phyloP scores from a whole-genome alignment of 192 early-diverging fungal genomes.

The Mortierella hygrophila region DNA sequence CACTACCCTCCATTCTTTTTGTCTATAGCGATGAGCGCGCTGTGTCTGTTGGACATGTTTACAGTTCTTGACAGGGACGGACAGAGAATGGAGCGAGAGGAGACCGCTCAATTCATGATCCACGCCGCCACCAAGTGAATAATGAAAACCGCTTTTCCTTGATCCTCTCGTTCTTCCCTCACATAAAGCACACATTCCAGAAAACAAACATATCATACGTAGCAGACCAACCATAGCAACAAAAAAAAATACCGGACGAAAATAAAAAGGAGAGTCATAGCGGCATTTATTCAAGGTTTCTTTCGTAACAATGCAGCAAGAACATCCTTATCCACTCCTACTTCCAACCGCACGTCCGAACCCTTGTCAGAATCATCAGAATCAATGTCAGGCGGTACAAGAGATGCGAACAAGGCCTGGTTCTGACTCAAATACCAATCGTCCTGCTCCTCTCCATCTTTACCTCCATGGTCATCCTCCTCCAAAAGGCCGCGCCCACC shows the following conservation, averaged over 20 bases:
- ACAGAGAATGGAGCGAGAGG: neutral
- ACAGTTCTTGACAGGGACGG: neutral
- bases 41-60: neutral
- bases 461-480: neutral
- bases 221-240: neutral
- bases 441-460: neutral
- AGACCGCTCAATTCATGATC: neutral
- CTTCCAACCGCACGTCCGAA: neutral
- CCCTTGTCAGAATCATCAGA: neutral
- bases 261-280: neutral
- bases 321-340: neutral
- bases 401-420: constrained; percentile 33
- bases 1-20: no score
- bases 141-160: no score
- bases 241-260: neutral
- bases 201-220: neutral
- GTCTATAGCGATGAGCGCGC: neutral
- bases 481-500: constrained; percentile 31
- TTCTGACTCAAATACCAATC: constrained; percentile 41
- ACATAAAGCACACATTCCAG: neutral
- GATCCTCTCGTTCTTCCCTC: neutral
- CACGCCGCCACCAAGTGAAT: neutral
- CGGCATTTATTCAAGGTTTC: neutral
- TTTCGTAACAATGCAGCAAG: neutral
- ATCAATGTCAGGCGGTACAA: neutral